Percentiles rank a stretch among this genome's conserved stretches.
phyloP scores from a whole-genome alignment of 148 eudicot species.

The Nepenthes gracilis region DNA sequence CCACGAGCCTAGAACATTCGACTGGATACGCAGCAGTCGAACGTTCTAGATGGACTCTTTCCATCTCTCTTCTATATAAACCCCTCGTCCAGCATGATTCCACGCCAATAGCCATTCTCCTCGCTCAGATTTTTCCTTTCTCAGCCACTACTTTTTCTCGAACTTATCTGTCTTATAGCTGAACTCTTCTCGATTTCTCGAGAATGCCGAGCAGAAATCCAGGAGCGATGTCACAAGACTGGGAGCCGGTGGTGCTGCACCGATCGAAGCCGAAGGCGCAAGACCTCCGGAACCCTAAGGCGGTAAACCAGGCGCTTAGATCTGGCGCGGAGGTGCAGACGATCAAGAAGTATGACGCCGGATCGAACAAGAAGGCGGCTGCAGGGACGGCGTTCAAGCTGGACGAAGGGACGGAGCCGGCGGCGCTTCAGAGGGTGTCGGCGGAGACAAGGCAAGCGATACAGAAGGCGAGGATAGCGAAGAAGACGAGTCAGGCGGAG shows the following conservation, averaged over 20 bases:
- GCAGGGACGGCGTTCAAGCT: constrained; percentile 40
- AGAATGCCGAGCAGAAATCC: constrained; percentile 33
- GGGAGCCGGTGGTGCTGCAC: constrained; percentile 67
- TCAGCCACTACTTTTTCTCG: too few relatives aligned
- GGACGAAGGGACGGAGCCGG: constrained; percentile 61
- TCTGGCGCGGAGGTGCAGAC: constrained; percentile 48
- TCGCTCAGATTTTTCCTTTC: too few relatives aligned
- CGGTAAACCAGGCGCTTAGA: constrained; percentile 55
- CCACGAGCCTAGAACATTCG: too few relatives aligned
- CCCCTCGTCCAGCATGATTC: too few relatives aligned
- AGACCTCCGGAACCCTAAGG: constrained; percentile 52
- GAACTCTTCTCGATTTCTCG: too few relatives aligned
- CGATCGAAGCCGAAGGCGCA: constrained; percentile 39
- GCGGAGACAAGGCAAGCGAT: constrained; percentile 45
- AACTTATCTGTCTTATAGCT: too few relatives aligned
- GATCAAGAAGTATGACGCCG: constrained; percentile 44
- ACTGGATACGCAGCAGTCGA: too few relatives aligned
- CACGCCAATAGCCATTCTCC: too few relatives aligned
- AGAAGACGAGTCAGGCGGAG: constrained; percentile 76
- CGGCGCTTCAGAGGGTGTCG: constrained; percentile 32
- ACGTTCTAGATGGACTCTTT: too few relatives aligned
- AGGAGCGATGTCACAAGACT: constrained; percentile 48
- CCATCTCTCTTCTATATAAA: too few relatives aligned
- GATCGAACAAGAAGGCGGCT: constrained; percentile 36
- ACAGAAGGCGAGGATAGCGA: constrained; percentile 65